Percentiles rank a stretch among this genome's conserved stretches.
Conservation (phyloP, 768 basidiomycete genomes). For the Clitopilus hobsonii region DNA sequence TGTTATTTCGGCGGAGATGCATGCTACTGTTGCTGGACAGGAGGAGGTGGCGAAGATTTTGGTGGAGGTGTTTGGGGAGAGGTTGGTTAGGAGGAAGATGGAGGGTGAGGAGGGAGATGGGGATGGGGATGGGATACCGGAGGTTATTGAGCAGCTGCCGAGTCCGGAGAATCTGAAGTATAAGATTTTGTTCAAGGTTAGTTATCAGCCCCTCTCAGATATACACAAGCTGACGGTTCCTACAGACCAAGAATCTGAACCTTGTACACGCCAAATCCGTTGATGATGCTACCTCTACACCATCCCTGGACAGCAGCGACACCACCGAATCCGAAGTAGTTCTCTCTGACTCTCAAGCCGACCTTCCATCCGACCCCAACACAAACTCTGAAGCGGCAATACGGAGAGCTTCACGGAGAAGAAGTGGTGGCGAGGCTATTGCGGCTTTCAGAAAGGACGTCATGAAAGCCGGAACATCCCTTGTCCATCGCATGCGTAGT, state of each 20-base stretch:
- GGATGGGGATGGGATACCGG: constrained; percentile 33
- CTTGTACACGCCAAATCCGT: constrained; percentile 23
- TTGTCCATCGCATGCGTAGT: constrained; percentile 37
- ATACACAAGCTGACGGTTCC: not conserved
- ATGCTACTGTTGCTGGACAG: constrained; percentile 65
- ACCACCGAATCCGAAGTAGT: constrained; percentile 33
- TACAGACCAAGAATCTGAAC: constrained; percentile 74
- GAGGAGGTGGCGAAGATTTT: constrained; percentile 45
- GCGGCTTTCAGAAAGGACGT: constrained; percentile 19
- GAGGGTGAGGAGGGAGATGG: constrained; percentile 19
- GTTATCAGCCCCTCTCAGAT: not conserved
- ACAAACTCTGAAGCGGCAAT: constrained; percentile 18
- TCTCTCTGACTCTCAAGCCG: constrained; percentile 17
- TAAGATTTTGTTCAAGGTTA: constrained; percentile 79
- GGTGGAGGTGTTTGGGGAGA: constrained; percentile 41
- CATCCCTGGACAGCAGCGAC: constrained; percentile 20
- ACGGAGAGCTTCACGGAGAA: constrained; percentile 3
- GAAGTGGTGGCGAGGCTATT: constrained; percentile 15
- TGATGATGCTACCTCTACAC: constrained; percentile 16
- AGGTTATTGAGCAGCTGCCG: constrained; percentile 54
- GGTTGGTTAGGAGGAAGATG: constrained; percentile 19
- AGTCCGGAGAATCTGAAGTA: constrained; percentile 86
- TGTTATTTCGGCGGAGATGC: constrained; percentile 94
- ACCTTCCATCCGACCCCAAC: not conserved
- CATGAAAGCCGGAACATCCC: constrained; percentile 31